Conservation (phyloP, 441 rosid genomes). For the Syzygium malaccense region DNA sequence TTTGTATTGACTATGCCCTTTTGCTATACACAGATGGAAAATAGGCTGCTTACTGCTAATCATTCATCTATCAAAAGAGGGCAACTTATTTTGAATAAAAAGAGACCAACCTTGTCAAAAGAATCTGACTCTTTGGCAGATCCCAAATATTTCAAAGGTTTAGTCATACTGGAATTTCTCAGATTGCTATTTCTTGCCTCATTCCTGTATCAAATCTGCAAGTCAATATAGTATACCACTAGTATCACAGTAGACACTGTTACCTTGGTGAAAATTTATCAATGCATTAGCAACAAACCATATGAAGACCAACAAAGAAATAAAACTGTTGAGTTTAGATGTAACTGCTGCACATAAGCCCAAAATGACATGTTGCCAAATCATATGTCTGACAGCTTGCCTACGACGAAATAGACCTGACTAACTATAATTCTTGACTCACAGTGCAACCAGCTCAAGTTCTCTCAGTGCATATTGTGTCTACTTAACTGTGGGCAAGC, state of each 20-base stretch:
- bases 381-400: neutral
- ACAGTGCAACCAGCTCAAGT: neutral
- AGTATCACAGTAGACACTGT: neutral
- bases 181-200: slow-evolving; percentile 28
- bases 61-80: slow-evolving; percentile 1
- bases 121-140: slow-evolving; percentile 45
- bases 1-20: neutral
- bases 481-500: neutral
- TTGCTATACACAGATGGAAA: neutral
- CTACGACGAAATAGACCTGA: neutral
- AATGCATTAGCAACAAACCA: neutral
- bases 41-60: neutral
- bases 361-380: neutral
- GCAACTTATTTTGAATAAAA: neutral
- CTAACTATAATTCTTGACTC: neutral
- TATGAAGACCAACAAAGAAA: neutral
- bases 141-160: slow-evolving; percentile 12
- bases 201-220: slow-evolving; percentile 33
- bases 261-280: neutral
- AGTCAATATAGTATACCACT: neutral
- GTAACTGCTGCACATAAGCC: neutral
- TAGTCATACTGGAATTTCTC: slow-evolving; percentile 18
- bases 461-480: neutral
- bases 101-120: slow-evolving; percentile 66
- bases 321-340: neutral